A percentile compares a stretch with the other conserved stretches of the same genome.
These are phyloP conservation scores for Clathrus columnatus DNA, from an alignment of 768 basidiomycete genomes.

Conservation along the genomic window DNA sequence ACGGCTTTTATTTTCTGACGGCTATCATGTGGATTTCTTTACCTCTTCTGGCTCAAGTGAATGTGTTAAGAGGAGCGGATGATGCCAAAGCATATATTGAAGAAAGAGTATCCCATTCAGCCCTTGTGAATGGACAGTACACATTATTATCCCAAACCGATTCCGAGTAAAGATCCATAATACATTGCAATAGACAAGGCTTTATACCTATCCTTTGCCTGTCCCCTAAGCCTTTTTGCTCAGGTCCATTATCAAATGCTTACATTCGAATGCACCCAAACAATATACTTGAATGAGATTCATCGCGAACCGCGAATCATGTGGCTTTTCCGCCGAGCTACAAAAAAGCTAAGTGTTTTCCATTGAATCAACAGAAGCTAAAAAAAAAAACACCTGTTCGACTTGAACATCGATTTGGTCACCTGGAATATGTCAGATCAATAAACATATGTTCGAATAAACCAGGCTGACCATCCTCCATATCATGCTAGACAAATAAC, in stretches of 20 bases:
- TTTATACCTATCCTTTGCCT: too few species aligned
- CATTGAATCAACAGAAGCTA: not conserved
- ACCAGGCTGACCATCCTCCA: constrained; percentile 39
- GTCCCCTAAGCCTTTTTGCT: too few species aligned
- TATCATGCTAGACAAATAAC: constrained; percentile 29
- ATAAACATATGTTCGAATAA: not conserved
- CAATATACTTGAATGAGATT: too few species aligned
- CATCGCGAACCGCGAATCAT: too few species aligned
- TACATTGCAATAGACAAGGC: not conserved
- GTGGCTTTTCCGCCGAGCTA: constrained; percentile 1
- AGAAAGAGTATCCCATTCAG: not conserved
- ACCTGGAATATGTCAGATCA: constrained; percentile 12
- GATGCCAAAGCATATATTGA: constrained; percentile 35
- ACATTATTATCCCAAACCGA: not conserved
- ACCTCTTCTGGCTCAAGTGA: constrained; percentile 63
- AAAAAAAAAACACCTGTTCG: constrained; percentile 36
- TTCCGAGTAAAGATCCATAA: not conserved
- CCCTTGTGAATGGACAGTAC: not conserved
- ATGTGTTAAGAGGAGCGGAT: constrained; percentile 54
- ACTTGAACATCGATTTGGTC: constrained; percentile 55
- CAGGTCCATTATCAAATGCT: too few species aligned
- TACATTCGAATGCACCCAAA: too few species aligned
- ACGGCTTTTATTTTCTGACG: constrained; percentile 83
- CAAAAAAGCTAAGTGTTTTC: not conserved
- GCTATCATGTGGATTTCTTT: constrained; percentile 74